Evolutionary conservation across 2,329 filamentous ascomycete species (phyloP), one percentile per base, ranked within the genome.

Genomic region (Fonsecaea erecta): DNA sequence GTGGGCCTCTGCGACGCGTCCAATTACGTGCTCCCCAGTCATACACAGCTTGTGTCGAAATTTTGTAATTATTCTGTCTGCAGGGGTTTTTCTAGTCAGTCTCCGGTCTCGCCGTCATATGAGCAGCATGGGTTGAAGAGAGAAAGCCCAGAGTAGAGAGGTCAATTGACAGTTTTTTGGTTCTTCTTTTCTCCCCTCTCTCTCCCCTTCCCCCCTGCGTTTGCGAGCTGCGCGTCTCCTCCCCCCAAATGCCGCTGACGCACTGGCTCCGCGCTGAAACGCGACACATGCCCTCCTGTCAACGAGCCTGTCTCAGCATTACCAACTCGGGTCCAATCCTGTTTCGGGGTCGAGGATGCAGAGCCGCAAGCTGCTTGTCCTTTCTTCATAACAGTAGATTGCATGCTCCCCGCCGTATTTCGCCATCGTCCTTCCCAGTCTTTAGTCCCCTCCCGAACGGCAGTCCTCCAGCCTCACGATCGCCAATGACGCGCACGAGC

Each of bases 231-330:
- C 18, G 21, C 18, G 48, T 53, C 30, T n/a, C 26, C 26, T 52
- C 56, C 32, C 57, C 60, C 48, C 66, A 63, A 62, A 70, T 70
- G 68, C 65, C 65, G 65, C 66, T 70, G 68, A 70, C 68, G 68
- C 68, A 70, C 35, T 52, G 46, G 57, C 48, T 68, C 60, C 68
- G 65, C 65, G 65, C 61, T 55, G 58, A 65, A 66, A 70, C 68
- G 68, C 68, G 65, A 68, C 68, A 62, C 66, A 48, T 66, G 58
- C 66, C 65, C 57, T 43, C 60, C 63, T 64, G 64, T 35, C 64
- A 57, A 34, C 60, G 28, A 46, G 51, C 37, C 54, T 52, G 53
- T 35, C 59, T 56, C 43, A 52, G 46, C 37, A 55, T 32, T 35
- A 48, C 51, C 53, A 64, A 46, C 48, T 37, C 40, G 32, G 51